phyloP scores from a whole-genome alignment of 495 filamentous ascomycete species.

The Daldinia loculata region DNA sequence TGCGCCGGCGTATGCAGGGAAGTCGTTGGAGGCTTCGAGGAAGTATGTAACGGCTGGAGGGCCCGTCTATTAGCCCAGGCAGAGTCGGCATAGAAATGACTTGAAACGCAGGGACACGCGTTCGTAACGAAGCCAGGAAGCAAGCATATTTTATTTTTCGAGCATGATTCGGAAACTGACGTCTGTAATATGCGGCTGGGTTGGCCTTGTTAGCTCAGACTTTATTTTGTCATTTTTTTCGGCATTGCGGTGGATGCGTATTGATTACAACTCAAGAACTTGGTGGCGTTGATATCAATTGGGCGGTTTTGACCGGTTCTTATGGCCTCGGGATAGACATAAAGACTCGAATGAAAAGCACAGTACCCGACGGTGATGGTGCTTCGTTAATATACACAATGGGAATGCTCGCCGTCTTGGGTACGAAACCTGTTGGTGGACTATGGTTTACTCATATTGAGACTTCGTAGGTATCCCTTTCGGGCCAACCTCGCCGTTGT shows the following conservation, averaged over 20 bases:
- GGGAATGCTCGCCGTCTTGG: neutral
- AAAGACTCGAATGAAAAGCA: conserved; percentile 18
- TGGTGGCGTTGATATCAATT: conserved; percentile 30
- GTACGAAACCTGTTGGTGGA: neutral
- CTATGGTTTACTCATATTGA: neutral
- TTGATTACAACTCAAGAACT: conserved; percentile 23
- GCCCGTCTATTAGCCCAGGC: conserved; percentile 59
- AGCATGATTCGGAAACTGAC: neutral
- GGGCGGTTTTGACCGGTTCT: conserved; percentile 12
- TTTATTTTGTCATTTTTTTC: conserved; percentile 20
- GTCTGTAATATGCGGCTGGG: conserved; percentile 14
- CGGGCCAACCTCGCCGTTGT: neutral
- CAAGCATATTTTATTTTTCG: neutral
- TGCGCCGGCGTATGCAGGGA: conserved; percentile 81
- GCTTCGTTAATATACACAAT: conserved; percentile 16
- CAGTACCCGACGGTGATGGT: conserved; percentile 1
- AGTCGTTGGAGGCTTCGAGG: conserved; percentile 91
- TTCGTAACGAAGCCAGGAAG: neutral
- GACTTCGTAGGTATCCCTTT: neutral
- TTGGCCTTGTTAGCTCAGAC: conserved; percentile 13
- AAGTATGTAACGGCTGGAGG: conserved; percentile 72
- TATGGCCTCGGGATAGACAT: conserved; percentile 30
- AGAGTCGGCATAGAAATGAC: conserved; percentile 44
- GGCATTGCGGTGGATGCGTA: conserved; percentile 33
- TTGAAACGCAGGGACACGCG: neutral